A percentile compares a stretch with the other conserved stretches of the same genome.
Conservation (phyloP, 164 flowering plant genomes). For the Magnolia changhungtana region DNA sequence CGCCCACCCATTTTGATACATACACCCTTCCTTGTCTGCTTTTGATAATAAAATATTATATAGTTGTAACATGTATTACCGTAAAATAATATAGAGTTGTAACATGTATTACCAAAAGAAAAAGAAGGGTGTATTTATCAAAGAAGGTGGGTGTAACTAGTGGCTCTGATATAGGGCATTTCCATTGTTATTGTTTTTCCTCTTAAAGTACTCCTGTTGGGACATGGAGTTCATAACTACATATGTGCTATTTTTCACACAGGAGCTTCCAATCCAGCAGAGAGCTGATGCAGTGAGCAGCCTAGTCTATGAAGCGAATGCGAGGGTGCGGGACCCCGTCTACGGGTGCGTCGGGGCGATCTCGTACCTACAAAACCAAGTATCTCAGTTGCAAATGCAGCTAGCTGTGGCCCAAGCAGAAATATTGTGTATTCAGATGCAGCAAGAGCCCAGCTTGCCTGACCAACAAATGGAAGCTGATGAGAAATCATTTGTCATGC, state of each 20-base stretch:
- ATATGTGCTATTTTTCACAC: not conserved
- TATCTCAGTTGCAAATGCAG: conserved; percentile 70
- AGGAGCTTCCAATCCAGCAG: conserved; percentile 63
- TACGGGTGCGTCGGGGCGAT: conserved; percentile 80
- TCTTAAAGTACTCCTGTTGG: no score
- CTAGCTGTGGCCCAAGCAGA: conserved; percentile 76
- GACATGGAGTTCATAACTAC: not conserved
- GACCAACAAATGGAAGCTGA: conserved; percentile 19
- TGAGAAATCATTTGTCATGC: conserved; percentile 35
- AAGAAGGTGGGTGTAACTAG: not conserved
- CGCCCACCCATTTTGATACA: no score
- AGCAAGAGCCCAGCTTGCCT: conserved; percentile 41
- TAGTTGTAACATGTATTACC: not conserved
- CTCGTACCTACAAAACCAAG: conserved; percentile 69
- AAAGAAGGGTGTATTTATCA: not conserved
- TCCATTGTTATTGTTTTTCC: not conserved
- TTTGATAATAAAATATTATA: no score
- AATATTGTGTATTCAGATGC: conserved; percentile 66
- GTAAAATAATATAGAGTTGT: no score
- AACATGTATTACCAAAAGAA: not conserved
- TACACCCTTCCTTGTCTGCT: no score
- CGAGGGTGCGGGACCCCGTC: conserved; percentile 61
- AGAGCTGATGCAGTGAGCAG: conserved; percentile 72
- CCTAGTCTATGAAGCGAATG: conserved; percentile 63
- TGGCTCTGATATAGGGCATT: not conserved